Evolutionary conservation across 2,329 filamentous ascomycete genomes (phyloP).

Genomic region (Colletotrichum phormii): DNA sequence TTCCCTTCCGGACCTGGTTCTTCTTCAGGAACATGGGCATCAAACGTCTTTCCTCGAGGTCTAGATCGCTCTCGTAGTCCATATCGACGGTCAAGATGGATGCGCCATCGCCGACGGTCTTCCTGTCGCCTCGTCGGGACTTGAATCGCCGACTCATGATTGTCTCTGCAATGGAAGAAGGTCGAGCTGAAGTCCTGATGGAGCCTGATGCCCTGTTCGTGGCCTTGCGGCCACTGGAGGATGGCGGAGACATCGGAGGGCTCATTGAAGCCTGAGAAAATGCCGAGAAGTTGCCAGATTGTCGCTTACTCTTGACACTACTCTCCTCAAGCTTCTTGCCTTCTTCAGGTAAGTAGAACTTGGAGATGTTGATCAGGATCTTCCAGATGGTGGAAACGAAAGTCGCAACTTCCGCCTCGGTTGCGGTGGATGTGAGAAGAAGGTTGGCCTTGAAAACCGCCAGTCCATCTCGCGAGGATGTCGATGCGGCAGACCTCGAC

Average conservation of each 20-base stretch:
- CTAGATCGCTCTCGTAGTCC: conserved; percentile 54
- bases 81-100: conserved; percentile 51
- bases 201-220: conserved; percentile 12
- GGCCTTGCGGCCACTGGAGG: neutral
- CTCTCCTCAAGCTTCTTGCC: conserved; percentile 7
- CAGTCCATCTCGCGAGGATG: conserved; percentile 39
- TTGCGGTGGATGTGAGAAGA: conserved; percentile 66
- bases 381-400: conserved; percentile 66
- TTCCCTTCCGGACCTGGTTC: conserved; percentile 49
- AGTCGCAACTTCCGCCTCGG: conserved; percentile 62
- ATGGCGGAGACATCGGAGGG: conserved; percentile 34
- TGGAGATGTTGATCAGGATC: conserved; percentile 56
- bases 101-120: conserved; percentile 40
- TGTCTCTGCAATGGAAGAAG: conserved; percentile 49
- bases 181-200: conserved; percentile 39
- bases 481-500: conserved; percentile 6
- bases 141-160: conserved; percentile 46
- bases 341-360: conserved; percentile 59
- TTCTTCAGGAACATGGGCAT: conserved; percentile 62
- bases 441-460: conserved; percentile 66
- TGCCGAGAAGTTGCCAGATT: conserved; percentile 44
- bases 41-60: conserved; percentile 61
- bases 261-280: conserved; percentile 40
- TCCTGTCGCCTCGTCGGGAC: conserved; percentile 38
- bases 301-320: neutral